Conservation (phyloP, 225 moss, liverwort and hornwort species). For the Pleurozium schreberi region DNA sequence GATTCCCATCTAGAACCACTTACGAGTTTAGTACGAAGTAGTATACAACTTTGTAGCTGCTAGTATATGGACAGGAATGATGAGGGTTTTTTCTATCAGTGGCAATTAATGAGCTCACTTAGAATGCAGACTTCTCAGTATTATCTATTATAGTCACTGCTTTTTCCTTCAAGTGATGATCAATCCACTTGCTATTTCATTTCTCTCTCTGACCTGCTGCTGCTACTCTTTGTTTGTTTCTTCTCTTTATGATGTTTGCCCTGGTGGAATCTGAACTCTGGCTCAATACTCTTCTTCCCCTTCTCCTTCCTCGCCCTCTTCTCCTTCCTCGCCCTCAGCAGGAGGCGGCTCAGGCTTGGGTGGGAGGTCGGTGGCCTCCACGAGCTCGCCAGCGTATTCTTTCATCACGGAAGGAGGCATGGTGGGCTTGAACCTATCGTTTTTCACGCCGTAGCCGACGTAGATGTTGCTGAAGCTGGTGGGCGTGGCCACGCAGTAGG, state of each 20-base stretch:
- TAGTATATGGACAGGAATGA: background rate
- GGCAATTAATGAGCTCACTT: background rate
- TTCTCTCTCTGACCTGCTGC: background rate
- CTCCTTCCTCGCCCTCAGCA: slow-evolving; percentile 15
- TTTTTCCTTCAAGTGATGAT: background rate
- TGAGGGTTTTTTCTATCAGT: background rate
- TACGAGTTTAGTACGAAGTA: background rate
- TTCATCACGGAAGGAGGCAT: slow-evolving; percentile 66
- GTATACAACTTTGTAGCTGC: background rate
- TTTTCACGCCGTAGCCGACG: slow-evolving; percentile 73
- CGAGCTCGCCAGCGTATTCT: slow-evolving; percentile 41
- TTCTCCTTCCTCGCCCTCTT: slow-evolving; percentile 23
- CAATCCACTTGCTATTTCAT: background rate
- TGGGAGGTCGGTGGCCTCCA: slow-evolving; percentile 73
- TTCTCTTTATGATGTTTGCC: background rate
- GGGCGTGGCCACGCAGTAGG: slow-evolving; percentile 50
- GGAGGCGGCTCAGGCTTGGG: slow-evolving; percentile 35
- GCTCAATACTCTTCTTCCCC: slow-evolving; percentile 27
- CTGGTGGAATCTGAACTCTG: background rate
- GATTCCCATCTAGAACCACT: background rate
- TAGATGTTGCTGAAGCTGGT: slow-evolving; percentile 78
- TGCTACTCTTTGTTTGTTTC: background rate
- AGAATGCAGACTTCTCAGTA: background rate
- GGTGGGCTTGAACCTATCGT: slow-evolving; percentile 45
- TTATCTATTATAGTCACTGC: background rate